Percentiles rank a stretch among this genome's conserved stretches.
Evolutionary conservation across 129 eudicot genomes (phyloP).

Genomic region (Flaveria bidentis): DNA sequence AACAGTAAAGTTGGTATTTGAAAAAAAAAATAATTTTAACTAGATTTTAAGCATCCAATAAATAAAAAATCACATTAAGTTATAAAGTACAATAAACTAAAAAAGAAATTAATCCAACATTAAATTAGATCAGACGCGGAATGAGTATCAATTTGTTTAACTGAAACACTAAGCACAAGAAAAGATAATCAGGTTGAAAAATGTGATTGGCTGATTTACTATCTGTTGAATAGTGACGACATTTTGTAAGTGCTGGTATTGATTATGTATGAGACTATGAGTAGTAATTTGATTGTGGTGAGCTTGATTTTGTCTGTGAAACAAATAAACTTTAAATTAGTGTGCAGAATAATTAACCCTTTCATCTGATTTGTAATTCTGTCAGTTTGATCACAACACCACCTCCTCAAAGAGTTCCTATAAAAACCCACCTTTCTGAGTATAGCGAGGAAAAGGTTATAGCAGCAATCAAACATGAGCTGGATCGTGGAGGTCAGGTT

Average conservation of each 20-base stretch:
- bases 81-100: background rate
- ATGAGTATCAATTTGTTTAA: background rate
- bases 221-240: background rate
- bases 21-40: background rate
- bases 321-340: background rate
- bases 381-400: conserved; percentile 90
- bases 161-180: background rate
- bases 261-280: background rate
- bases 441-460: conserved; percentile 66
- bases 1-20: background rate
- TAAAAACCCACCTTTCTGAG: conserved; percentile 86
- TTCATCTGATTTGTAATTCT: conserved; percentile 9
- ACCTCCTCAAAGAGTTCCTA: conserved; percentile 98
- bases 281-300: conserved; percentile 12
- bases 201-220: background rate
- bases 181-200: background rate
- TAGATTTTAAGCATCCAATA: background rate
- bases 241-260: background rate
- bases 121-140: background rate
- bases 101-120: background rate
- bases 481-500: conserved; percentile 97
- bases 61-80: background rate
- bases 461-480: conserved; percentile 82
- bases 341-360: background rate
- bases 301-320: conserved; percentile 18